These are phyloP conservation scores for Jaltomata sinuosa DNA, from an alignment of 257 asterid genomes.

Conservation along the genomic window DNA sequence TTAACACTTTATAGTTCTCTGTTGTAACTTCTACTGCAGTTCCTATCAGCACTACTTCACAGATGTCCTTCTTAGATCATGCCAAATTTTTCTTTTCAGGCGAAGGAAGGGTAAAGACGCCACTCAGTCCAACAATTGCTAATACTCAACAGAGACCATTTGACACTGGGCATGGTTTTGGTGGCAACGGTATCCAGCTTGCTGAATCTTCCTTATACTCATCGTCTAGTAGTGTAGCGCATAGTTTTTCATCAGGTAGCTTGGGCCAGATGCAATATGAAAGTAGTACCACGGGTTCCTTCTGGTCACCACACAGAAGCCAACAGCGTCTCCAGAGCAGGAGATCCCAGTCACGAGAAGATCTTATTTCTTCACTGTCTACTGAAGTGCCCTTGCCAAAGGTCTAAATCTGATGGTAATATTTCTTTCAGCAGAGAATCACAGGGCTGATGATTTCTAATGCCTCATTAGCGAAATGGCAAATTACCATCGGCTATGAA, in stretches of 20 bases:
- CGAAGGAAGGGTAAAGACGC: conserved; percentile 78
- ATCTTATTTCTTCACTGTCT: conserved; percentile 60
- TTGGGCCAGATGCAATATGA: conserved; percentile 42
- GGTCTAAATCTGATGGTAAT: conserved; percentile 14
- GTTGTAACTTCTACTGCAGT: background rate
- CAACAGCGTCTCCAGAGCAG: conserved; percentile 35
- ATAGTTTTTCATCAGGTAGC: conserved; percentile 72
- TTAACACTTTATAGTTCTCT: background rate
- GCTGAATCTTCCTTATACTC: conserved; percentile 51
- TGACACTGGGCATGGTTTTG: conserved; percentile 34
- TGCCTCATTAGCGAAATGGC: background rate
- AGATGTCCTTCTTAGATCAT: background rate
- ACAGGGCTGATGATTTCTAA: background rate
- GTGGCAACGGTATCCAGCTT: conserved; percentile 43
- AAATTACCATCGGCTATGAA: background rate
- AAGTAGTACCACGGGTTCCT: conserved; percentile 24
- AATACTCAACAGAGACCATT: conserved; percentile 49
- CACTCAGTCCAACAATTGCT: conserved; percentile 77
- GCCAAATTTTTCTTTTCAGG: conserved; percentile 31
- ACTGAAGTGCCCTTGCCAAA: conserved; percentile 47
- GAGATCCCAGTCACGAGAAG: conserved; percentile 89
- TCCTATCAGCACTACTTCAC: background rate
- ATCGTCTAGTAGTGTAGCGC: conserved; percentile 68
- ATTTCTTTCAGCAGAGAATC: background rate
- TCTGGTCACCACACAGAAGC: conserved; percentile 38